phyloP scores from a whole-genome alignment of 768 basidiomycete species.

The Amanita rubescens region DNA sequence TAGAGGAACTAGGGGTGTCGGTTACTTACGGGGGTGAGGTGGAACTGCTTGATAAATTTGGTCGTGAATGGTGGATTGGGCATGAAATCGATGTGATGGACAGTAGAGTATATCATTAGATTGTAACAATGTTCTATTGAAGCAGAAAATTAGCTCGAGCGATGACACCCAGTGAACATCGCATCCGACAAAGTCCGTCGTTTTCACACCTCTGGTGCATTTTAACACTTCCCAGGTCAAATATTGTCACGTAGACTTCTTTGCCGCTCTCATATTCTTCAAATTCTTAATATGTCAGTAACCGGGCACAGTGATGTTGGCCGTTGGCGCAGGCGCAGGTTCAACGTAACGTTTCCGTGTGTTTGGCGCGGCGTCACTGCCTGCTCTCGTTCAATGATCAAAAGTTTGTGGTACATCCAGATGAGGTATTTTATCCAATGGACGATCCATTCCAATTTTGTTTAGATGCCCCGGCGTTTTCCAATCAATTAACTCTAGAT shows the following conservation, averaged over 20 bases:
- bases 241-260: conserved; percentile 60
- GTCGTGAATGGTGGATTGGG: neutral
- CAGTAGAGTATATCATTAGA: neutral
- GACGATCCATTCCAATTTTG: neutral
- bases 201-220: no score
- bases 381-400: no score
- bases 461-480: neutral
- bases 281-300: conserved; percentile 58
- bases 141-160: no score
- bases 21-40: no score
- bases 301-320: conserved; percentile 41
- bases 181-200: no score
- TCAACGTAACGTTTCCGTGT: no score
- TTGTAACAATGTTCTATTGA: no score
- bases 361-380: no score
- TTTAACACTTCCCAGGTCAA: conserved; percentile 51
- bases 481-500: neutral
- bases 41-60: no score
- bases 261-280: conserved; percentile 56
- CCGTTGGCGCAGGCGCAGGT: no score
- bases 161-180: no score
- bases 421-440: neutral
- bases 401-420: neutral
- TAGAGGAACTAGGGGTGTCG: neutral
- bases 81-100: neutral